These are phyloP conservation scores for Sporothrix globosa DNA, from an alignment of 2,329 filamentous ascomycete species.

Conservation along the genomic window DNA sequence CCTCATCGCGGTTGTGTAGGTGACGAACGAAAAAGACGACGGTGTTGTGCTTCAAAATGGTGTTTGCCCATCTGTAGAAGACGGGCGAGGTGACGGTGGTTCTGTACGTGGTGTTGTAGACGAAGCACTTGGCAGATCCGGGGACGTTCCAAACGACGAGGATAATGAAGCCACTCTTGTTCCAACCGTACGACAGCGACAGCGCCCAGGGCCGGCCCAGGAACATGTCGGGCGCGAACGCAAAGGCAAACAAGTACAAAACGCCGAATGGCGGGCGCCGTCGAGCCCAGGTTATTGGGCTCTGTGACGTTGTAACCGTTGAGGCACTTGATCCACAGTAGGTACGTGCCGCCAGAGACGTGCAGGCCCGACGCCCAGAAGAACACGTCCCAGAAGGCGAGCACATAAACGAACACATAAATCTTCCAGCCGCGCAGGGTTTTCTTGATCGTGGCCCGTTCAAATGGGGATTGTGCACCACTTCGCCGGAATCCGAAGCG, in stretches of 20 bases:
- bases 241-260: no score
- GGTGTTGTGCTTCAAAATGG: conserved; percentile 50
- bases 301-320: no score
- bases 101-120: conserved; percentile 54
- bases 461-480: neutral
- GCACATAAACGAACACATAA: conserved; percentile 56
- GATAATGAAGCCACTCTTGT: conserved; percentile 58
- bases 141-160: conserved; percentile 60
- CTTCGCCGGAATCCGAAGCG: neutral
- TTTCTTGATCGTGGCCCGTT: neutral
- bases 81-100: conserved; percentile 58
- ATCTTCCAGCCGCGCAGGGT: conserved; percentile 41
- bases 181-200: conserved; percentile 55
- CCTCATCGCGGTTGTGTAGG: neutral
- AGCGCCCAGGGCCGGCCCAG: conserved; percentile 55
- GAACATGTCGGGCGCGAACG: no score
- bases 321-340: no score
- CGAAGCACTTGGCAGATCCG: conserved; percentile 58
- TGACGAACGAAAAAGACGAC: conserved; percentile 39
- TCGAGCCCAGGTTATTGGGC: no score
- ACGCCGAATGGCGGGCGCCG: no score
- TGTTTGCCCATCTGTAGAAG: conserved; percentile 61
- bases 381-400: conserved; percentile 56
- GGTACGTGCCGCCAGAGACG: conserved; percentile 53
- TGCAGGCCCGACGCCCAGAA: conserved; percentile 60